These are phyloP conservation scores for Gracilaria domingensis DNA, from an alignment of 23 red algal species.

Conservation along the genomic window DNA sequence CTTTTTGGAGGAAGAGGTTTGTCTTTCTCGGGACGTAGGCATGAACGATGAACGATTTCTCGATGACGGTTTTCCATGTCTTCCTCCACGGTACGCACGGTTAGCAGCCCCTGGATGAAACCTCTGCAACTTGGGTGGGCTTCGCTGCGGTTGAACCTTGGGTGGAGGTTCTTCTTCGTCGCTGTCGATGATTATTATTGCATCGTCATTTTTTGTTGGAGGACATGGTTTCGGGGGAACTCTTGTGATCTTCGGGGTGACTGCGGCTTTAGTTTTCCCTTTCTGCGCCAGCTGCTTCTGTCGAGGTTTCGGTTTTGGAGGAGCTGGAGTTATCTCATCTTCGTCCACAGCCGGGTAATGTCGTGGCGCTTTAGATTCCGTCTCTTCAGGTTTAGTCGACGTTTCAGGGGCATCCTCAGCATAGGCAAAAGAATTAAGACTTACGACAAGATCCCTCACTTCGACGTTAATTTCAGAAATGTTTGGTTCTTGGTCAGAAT, in stretches of 20 bases:
- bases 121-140: not conserved
- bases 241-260: not conserved
- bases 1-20: not conserved
- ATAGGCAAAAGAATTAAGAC: constrained; percentile 8
- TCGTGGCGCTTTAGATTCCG: not conserved
- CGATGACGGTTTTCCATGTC: constrained; percentile 23
- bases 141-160: not conserved
- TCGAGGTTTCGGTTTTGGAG: not conserved
- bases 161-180: not conserved
- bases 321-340: constrained; percentile 29
- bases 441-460: constrained; percentile 30
- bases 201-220: not conserved
- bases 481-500: not conserved
- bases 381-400: not conserved
- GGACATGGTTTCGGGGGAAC: not conserved
- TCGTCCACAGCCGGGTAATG: not conserved
- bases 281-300: not conserved
- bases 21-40: not conserved
- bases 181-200: constrained; percentile 18
- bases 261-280: not conserved
- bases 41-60: constrained; percentile 24
- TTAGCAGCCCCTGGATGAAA: constrained; percentile 17
- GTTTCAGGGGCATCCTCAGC: not conserved
- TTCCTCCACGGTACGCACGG: constrained; percentile 21
- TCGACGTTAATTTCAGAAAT: constrained; percentile 1